Evolutionary conservation across 164 flowering plant species (phyloP).

Genomic region (Aristolochia fimbriata): DNA sequence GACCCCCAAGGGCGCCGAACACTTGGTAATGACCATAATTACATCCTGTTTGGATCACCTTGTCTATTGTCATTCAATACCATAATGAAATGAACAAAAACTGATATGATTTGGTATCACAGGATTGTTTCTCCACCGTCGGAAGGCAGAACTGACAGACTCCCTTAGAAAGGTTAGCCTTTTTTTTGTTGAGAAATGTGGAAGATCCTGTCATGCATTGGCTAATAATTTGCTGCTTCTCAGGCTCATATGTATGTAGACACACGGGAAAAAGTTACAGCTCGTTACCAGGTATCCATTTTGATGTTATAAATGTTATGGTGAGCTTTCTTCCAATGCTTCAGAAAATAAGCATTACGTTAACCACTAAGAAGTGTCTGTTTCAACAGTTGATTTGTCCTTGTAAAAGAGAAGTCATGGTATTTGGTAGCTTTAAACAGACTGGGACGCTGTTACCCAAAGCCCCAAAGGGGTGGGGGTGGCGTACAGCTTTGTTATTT

Average conservation of each 20-base stretch:
- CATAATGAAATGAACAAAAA: too few species aligned
- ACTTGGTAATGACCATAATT: conserved; percentile 46
- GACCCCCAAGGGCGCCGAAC: conserved; percentile 99
- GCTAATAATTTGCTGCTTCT: conserved; percentile 5
- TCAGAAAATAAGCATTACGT: neutral
- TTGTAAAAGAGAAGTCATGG: conserved; percentile 92
- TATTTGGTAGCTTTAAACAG: conserved; percentile 86
- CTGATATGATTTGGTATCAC: conserved; percentile 12
- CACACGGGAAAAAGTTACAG: conserved; percentile 87
- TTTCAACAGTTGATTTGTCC: conserved; percentile 71
- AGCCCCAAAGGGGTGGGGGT: conserved; percentile 99
- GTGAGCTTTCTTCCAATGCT: neutral
- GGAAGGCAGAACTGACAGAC: conserved; percentile 80
- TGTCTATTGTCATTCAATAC: too few species aligned
- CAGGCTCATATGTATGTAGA: conserved; percentile 88
- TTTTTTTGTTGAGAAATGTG: neutral
- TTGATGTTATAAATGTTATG: neutral
- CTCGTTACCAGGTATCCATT: conserved; percentile 78
- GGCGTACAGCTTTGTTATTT: conserved; percentile 88
- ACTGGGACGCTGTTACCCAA: conserved; percentile 88
- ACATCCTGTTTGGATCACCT: too few species aligned
- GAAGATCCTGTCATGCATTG: neutral
- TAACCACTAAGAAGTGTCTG: neutral
- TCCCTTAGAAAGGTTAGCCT: conserved; percentile 62
- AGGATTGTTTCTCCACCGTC: conserved; percentile 94